Conservation (phyloP, 129 eudicot genomes). For the Daucus carota region DNA sequence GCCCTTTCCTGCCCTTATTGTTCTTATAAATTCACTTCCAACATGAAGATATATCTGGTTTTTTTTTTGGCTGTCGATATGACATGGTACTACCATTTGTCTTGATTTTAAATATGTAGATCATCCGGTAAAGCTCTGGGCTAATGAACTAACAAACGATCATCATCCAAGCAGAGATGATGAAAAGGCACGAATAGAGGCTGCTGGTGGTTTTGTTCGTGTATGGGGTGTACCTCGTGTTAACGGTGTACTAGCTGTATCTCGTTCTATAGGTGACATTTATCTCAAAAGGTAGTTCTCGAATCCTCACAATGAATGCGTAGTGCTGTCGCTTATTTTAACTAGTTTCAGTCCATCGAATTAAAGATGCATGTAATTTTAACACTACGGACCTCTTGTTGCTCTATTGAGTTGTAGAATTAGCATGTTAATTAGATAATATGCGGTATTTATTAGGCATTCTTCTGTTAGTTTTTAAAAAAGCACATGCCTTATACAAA, state of each 20-base stretch:
- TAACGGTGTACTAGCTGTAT: conserved; percentile 54
- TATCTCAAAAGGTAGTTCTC: conserved; percentile 40
- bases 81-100: background rate
- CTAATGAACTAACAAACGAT: conserved; percentile 54
- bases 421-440: background rate
- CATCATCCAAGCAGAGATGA: conserved; percentile 76
- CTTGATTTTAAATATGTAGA: conserved; percentile 12
- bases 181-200: conserved; percentile 53
- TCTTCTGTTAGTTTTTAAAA: background rate
- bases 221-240: conserved; percentile 57
- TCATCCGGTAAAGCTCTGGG: conserved; percentile 6
- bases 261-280: conserved; percentile 70
- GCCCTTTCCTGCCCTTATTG: background rate
- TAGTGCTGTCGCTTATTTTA: background rate
- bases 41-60: background rate
- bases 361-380: background rate
- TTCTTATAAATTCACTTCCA: background rate
- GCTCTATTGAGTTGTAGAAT: background rate
- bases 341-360: background rate
- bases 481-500: background rate
- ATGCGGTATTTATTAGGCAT: background rate
- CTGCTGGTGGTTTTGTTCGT: conserved; percentile 52
- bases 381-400: background rate
- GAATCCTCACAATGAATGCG: background rate
- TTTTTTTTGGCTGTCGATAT: background rate